Base-by-base conservation (phyloP, 768 basidiomycete genomes). In the Hygrophorus russula region DNA sequence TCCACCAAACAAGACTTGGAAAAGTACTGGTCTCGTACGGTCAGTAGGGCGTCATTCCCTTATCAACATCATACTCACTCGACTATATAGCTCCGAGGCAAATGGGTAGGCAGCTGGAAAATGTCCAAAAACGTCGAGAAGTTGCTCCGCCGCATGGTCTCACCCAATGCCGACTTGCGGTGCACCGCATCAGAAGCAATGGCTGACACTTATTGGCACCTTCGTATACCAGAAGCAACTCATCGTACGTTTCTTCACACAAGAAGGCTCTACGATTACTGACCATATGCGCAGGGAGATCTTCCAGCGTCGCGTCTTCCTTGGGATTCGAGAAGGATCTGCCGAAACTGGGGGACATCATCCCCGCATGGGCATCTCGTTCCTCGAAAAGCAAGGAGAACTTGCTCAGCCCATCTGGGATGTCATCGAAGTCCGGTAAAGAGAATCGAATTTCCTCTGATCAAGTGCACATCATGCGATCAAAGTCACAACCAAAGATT, bases 11-110 rank as follows among this genome's bases (percentile, higher is more conserved):
- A 85, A 34, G 85, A 89, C 50, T 61, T 94, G 18, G 82, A 89
- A 56, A 71, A 71, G 42, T 99, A 99, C 58, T 94, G 88, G 82
- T 66, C 74, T 35, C 76, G 90, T 13, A 91, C 92, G 2, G 80
- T 80, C 46, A 30, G 76, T 60, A 3, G 11, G 33, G 20, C 5
- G 36, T 13, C 5, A 20, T 7, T n/a, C 24, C 29, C 33, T 18
- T 30, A 20, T 5, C n/a, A 24, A 14, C 36, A 43, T 20, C 11
- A 39, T 17, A 33, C n/a, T 27, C 1, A 14, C 30, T 8, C 20
- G 27, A 13, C n/a, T 13, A n/a, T 7, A 36, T 42, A 84, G 80
- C 65, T 86, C 47, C 72, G 74, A 2, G 91, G 91, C 9, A 80
- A 79, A 55, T 97, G 92, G 92, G 70, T 92, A 10, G 91, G 92